Evolutionary conservation across 192 early-diverging fungal genomes (phyloP).

Genomic region (Thamnidium elegans): DNA sequence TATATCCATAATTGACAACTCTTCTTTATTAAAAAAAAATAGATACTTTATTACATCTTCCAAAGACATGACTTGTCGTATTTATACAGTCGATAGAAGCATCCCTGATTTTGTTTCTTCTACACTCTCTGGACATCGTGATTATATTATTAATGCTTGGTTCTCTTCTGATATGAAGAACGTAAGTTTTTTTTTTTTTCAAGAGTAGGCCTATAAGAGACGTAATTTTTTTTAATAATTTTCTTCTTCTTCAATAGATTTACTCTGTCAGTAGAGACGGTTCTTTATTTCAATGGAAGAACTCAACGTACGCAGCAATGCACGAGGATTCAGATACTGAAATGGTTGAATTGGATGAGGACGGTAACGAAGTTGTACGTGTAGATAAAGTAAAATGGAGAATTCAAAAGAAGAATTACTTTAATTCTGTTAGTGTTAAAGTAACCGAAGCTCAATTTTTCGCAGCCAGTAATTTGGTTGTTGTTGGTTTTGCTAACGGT

Average conservation of each 20-base stretch:
- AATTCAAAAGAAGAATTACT: conserved; percentile 69
- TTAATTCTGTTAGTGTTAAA: conserved; percentile 73
- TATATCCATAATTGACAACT: background rate
- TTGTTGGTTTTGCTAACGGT: conserved; percentile 90
- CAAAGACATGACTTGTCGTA: conserved; percentile 80
- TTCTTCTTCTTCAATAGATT: conserved; percentile 33
- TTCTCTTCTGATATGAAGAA: conserved; percentile 62
- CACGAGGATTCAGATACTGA: conserved; percentile 56
- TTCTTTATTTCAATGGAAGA: conserved; percentile 78
- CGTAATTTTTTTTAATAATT: background rate
- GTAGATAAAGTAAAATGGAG: conserved; percentile 47
- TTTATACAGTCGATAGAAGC: conserved; percentile 69
- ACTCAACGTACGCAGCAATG: conserved; percentile 40
- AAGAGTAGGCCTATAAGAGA: too few relatives aligned
- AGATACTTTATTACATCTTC: conserved; percentile 56
- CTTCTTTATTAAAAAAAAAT: background rate
- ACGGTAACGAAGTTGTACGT: conserved; percentile 37
- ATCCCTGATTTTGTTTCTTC: conserved; percentile 66
- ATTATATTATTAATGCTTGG: conserved; percentile 82
- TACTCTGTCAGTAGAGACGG: conserved; percentile 91
- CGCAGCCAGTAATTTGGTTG: conserved; percentile 63
- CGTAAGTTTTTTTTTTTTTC: conserved; percentile 23
- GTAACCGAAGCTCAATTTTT: conserved; percentile 83
- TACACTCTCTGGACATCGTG: conserved; percentile 82
- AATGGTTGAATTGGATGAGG: conserved; percentile 51